Evolutionary conservation across 2,329 filamentous ascomycete genomes (phyloP), one percentile per base, ranked within the genome.

Genomic region (Teratosphaeria epicoccoides): DNA sequence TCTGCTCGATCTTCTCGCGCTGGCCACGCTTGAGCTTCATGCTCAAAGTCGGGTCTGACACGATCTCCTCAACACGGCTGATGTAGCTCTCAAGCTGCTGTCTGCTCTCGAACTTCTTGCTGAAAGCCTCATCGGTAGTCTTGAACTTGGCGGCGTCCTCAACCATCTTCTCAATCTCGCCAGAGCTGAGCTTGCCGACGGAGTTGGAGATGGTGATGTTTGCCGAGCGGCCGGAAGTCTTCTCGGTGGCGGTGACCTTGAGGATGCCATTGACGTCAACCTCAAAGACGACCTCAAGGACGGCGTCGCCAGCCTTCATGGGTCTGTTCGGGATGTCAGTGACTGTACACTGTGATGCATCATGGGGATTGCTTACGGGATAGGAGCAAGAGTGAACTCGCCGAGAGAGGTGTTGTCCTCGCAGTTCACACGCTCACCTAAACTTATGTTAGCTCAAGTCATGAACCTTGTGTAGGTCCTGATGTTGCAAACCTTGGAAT

Each of bases 131-230:
- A 65, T 98, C 93, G 75, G 82, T 90, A 75, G 77, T 81, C 88
- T 98, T 98, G 87, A 96, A 98, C 77, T 95, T 94, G 78, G 91
- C 89, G 67, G 93, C 93, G 65, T 98, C 87, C 72, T 77, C 86
- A 72, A 98, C 88, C 91, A 97, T 97, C 78, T 83, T 89, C 80
- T 98, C 93, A 61, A 98, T 98, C 78, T 98, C 93, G 57, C 76
- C 75, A 50, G 85, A 87, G 58, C 89, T 95, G 63, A 98, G 88
- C 81, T 98, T 98, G 73, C 93, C 93, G 67, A 98, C 91, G 55
- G 93, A 95, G 84, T 98, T 98, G 76, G 88, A 88, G 76, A 98
- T 98, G 71, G 93, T 98, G 74, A 98, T 98, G 84, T 98, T 98
- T 76, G 93, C 93, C 69, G 81, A 93, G 72, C 93, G 90, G 68